These are phyloP conservation scores for Apiospora hydei DNA, from an alignment of 2,329 filamentous ascomycete species.

Conservation along the genomic window DNA sequence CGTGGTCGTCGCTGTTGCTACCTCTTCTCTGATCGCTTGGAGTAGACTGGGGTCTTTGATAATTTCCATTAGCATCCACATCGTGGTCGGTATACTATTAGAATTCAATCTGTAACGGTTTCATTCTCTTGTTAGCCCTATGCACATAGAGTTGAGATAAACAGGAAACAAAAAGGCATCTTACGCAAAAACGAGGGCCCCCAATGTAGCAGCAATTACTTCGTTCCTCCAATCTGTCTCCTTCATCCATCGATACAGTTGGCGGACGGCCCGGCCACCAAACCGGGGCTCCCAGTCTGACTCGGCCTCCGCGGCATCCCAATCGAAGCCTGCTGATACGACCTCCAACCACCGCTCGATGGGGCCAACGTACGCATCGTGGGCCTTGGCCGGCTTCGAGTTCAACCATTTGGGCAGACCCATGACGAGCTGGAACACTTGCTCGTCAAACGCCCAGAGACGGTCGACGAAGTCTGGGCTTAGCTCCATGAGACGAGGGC, in stretches of 20 bases:
- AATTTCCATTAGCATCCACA: slow-evolving; percentile 31
- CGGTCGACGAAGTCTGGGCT: slow-evolving; percentile 35
- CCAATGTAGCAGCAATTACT: neutral
- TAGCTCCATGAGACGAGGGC: slow-evolving; percentile 33
- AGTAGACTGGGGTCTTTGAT: slow-evolving; percentile 35
- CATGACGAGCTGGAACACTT: slow-evolving; percentile 31
- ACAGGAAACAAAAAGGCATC: neutral
- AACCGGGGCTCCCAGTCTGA: slow-evolving; percentile 38
- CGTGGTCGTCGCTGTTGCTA: slow-evolving; percentile 16
- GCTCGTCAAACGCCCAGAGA: slow-evolving; percentile 37
- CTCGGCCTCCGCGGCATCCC: slow-evolving; percentile 27
- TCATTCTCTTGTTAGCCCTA: neutral
- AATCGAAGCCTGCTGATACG: slow-evolving; percentile 31
- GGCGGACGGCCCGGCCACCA: slow-evolving; percentile 34
- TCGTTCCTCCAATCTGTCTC: slow-evolving; percentile 30
- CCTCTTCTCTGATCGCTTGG: slow-evolving; percentile 33
- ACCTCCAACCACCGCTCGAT: slow-evolving; percentile 26
- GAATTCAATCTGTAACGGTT: neutral
- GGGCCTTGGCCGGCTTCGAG: slow-evolving; percentile 26
- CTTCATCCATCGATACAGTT: slow-evolving; percentile 32
- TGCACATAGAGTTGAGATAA: neutral
- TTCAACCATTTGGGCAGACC: slow-evolving; percentile 35
- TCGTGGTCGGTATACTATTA: neutral
- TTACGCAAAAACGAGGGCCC: slow-evolving; percentile 27
- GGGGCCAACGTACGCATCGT: slow-evolving; percentile 31